phyloP scores from a whole-genome alignment of 2,329 filamentous ascomycete species.

The Pseudogymnoascus sp. region DNA sequence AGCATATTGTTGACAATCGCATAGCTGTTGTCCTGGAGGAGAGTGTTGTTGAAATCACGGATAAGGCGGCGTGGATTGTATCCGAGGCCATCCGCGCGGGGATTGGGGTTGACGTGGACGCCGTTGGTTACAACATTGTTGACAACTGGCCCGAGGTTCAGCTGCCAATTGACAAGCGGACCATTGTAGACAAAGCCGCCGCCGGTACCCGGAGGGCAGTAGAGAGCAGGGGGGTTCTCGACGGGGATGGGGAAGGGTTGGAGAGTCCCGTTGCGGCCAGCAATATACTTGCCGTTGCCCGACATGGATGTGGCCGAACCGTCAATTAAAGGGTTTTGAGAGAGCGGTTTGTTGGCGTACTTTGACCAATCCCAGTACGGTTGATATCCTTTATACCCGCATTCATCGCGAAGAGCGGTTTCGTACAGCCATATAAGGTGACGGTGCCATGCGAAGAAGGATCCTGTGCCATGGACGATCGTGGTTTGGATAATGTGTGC shows the following conservation, averaged over 20 bases:
- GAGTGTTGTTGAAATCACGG: constrained; percentile 29
- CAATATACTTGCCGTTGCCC: constrained; percentile 34
- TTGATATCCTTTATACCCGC: constrained; percentile 22
- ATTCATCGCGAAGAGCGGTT: constrained; percentile 32
- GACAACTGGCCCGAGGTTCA: not conserved
- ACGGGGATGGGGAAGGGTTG: not conserved
- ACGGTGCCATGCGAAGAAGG: constrained; percentile 35
- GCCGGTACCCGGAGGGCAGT: not conserved
- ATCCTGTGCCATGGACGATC: constrained; percentile 27
- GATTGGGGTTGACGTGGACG: constrained; percentile 10
- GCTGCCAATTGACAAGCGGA: not conserved
- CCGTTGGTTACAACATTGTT: not conserved
- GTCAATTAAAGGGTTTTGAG: constrained; percentile 30
- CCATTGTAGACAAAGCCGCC: not conserved
- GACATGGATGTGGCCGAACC: constrained; percentile 43
- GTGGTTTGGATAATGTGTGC: constrained; percentile 30
- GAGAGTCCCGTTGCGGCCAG: not conserved
- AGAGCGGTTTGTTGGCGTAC: not conserved
- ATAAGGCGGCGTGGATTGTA: constrained; percentile 32
- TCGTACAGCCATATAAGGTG: constrained; percentile 32
- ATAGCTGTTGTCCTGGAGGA: constrained; percentile 27
- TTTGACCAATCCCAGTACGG: not conserved
- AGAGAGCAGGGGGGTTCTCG: not conserved
- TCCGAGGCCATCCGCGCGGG: constrained; percentile 18
- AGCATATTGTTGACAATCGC: constrained; percentile 31